Evolutionary conservation across 2,329 filamentous ascomycete genomes (phyloP), one percentile per base, ranked within the genome.

Genomic region (Sporothrix euskadiensis): DNA sequence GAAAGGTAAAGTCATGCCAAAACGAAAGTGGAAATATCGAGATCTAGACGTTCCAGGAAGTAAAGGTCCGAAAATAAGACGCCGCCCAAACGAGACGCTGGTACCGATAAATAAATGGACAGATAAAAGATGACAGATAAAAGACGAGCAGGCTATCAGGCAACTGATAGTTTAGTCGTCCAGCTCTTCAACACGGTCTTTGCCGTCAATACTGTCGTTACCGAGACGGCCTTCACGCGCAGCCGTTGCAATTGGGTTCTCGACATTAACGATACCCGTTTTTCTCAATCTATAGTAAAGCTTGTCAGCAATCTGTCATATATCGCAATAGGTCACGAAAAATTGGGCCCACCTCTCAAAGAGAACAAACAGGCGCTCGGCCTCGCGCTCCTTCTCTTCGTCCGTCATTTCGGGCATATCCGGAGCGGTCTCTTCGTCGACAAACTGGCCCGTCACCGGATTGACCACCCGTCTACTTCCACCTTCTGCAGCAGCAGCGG

Each of bases 341-440:
- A 69, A 8, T 14, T 26, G 9, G 2, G 1, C 83, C 75, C 83
- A 92, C 91, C 92, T 88, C 82, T 98, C 94, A 82, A 98, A 98
- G 3, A 98, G 83, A 14, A 97, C 94, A 83, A 97, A 98, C 0
- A 98, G 82, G 73, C 90, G 88, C 81, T 98, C 95, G 0, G 94
- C 95, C 80, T 99, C 96, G 73, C 92, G 86, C 81, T 97, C 93
- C 81, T 95, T 98, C 83, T 98, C 95, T 76, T 94, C 94, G 65
- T 92, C 85, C 0, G 92, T 96, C 95, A 98, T 97, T 68, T 92
- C 89, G 1, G 89, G 89, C 12, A 84, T 81, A 4, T 89, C 83
- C 7, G 88, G 84, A 7, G 84, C 82, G 71, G 85, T 86, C 81
- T 95, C 92, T 52, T 85, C 86, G 76, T 94, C 91, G 69, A 93